Conservation (phyloP, 176 grass and related monocot species). For the Bolboschoenus planiculmis region DNA sequence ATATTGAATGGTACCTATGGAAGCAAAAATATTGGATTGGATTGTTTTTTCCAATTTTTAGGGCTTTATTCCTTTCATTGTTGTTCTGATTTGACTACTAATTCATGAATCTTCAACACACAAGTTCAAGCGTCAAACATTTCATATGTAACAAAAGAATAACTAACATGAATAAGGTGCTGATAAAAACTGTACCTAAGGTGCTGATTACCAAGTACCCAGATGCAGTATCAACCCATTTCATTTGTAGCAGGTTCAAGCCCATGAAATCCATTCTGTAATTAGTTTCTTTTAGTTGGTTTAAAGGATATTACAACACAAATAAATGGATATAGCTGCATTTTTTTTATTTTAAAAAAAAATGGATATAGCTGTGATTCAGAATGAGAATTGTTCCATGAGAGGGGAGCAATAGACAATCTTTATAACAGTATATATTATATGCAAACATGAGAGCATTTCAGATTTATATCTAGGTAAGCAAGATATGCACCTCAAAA, state of each 20-base stretch:
- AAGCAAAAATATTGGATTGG: neutral
- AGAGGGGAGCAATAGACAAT: neutral
- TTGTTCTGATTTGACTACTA: neutral
- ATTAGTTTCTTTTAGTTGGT: neutral
- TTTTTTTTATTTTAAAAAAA: too few species aligned
- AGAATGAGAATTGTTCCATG: neutral
- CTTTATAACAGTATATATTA: neutral
- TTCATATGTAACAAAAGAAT: neutral
- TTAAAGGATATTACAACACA: neutral
- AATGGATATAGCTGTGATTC: neutral
- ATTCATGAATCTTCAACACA: too few species aligned
- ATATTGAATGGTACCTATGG: too few species aligned
- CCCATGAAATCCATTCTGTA: neutral
- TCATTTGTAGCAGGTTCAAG: neutral
- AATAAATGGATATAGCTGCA: neutral
- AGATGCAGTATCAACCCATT: neutral
- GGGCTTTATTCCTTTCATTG: neutral
- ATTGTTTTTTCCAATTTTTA: neutral
- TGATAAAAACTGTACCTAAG: neutral
- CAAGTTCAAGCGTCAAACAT: too few species aligned
- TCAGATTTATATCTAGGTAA: neutral
- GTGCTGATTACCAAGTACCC: neutral
- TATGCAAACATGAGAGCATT: neutral
- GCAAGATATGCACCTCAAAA: neutral
- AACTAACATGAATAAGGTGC: neutral